Conservation (phyloP, 495 filamentous ascomycete species). For the Neurospora terricola region DNA sequence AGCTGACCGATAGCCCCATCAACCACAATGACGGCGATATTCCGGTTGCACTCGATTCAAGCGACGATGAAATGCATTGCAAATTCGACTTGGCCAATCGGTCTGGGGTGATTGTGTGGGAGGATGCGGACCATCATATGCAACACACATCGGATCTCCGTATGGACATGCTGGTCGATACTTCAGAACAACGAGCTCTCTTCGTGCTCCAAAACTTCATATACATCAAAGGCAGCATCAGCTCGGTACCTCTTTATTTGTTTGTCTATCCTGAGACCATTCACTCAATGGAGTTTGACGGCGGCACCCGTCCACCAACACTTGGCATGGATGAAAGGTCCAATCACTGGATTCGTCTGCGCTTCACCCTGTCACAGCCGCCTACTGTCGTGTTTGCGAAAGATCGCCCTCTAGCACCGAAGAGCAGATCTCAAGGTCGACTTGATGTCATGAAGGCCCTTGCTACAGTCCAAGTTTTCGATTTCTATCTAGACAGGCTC, state of each 20-base stretch:
- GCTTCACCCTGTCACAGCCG: background rate
- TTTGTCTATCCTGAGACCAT: background rate
- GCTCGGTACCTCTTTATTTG: no score
- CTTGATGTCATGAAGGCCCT: background rate
- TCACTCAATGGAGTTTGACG: background rate
- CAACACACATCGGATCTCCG: background rate
- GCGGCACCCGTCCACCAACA: background rate
- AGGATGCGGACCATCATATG: background rate
- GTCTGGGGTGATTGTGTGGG: background rate
- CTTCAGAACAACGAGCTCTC: background rate
- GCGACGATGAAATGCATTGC: conserved; percentile 4
- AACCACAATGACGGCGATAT: background rate
- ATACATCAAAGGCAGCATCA: no score
- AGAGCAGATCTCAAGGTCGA: no score
- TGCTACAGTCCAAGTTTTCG: background rate
- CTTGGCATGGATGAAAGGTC: background rate
- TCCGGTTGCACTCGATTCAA: background rate
- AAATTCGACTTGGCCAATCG: background rate
- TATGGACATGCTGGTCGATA: background rate
- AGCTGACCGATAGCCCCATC: background rate
- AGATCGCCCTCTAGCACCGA: no score
- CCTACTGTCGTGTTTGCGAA: no score
- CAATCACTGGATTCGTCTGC: background rate
- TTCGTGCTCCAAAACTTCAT: background rate
- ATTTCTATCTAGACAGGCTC: background rate